Evolutionary conservation across 306 rosid genomes (phyloP).

Genomic region (Vigna hirtella): DNA sequence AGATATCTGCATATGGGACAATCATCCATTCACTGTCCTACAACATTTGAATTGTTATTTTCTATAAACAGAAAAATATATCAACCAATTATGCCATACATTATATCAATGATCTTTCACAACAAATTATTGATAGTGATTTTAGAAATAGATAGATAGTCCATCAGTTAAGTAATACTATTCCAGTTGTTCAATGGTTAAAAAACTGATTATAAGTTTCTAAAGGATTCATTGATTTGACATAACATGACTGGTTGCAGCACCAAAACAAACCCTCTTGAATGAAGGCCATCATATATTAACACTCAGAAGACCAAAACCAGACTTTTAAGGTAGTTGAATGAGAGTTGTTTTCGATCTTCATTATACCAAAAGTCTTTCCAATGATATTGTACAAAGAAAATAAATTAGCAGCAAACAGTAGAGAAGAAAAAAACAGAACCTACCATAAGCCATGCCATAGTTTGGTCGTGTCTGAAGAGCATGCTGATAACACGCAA

Average conservation of each 20-base stretch:
- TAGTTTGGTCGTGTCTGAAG: constrained; percentile 89
- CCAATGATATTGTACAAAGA: constrained; percentile 7
- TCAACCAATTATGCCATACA: not conserved
- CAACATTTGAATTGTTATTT: not conserved
- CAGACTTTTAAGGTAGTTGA: not conserved
- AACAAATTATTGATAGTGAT: not conserved
- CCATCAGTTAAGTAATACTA: not conserved
- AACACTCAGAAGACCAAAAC: not conserved
- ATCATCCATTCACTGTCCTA: not conserved
- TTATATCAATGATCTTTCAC: not conserved
- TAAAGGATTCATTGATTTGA: not conserved
- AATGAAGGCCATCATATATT: constrained; percentile 9
- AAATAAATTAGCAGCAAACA: constrained; percentile 27
- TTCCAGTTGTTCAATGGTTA: not conserved
- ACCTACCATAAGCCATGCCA: constrained; percentile 94
- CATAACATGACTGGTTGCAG: not conserved
- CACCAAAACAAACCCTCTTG: not conserved
- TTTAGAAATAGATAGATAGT: not conserved
- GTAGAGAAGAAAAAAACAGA: constrained; percentile 11
- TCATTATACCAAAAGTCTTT: not conserved
- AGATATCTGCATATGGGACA: not conserved
- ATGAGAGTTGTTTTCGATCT: not conserved
- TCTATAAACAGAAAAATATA: constrained; percentile 2
- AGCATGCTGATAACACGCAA: constrained; percentile 91
- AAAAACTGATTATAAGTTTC: not conserved